A percentile compares a stretch with the other conserved stretches of the same genome.
These are phyloP conservation scores for Cladosporium sp. DNA, from an alignment of 2,329 filamentous ascomycete species.

Conservation along the genomic window DNA sequence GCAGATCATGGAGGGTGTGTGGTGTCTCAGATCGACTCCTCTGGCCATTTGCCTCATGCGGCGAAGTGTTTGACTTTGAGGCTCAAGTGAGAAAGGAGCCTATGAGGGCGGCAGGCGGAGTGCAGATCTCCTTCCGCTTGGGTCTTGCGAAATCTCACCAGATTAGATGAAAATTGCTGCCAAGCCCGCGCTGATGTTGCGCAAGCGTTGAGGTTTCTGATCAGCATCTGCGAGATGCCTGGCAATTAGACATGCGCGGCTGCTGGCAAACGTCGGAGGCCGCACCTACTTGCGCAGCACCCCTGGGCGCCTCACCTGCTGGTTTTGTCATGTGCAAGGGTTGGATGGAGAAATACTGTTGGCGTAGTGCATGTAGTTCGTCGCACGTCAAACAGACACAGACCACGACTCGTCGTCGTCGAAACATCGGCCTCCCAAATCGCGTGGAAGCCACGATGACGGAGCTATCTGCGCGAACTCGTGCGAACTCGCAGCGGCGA, in stretches of 20 bases:
- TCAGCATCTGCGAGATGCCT: neutral
- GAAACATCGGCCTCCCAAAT: neutral
- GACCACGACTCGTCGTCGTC: neutral
- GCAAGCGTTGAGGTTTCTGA: neutral
- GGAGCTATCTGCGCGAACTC: neutral
- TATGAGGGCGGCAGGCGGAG: neutral
- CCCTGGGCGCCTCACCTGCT: neutral
- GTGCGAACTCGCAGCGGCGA: neutral
- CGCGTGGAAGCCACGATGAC: neutral
- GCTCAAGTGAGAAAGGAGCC: neutral
- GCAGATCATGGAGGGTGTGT: constrained; percentile 8
- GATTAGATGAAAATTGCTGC: constrained; percentile 4
- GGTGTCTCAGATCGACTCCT: constrained; percentile 7
- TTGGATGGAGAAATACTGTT: too few species aligned
- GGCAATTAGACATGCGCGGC: constrained; percentile 10
- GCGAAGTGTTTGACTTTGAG: constrained; percentile 6
- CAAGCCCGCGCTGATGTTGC: neutral
- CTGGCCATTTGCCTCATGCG: neutral
- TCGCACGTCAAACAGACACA: neutral
- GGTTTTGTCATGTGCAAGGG: neutral
- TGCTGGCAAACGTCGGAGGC: neutral
- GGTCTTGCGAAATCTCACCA: neutral
- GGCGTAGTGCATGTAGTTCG: too few species aligned
- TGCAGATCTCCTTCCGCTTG: neutral
- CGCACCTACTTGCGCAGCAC: neutral